Base-by-base conservation (phyloP, 202 grass and related monocot species). In the Miscanthus sacchariflorus region DNA sequence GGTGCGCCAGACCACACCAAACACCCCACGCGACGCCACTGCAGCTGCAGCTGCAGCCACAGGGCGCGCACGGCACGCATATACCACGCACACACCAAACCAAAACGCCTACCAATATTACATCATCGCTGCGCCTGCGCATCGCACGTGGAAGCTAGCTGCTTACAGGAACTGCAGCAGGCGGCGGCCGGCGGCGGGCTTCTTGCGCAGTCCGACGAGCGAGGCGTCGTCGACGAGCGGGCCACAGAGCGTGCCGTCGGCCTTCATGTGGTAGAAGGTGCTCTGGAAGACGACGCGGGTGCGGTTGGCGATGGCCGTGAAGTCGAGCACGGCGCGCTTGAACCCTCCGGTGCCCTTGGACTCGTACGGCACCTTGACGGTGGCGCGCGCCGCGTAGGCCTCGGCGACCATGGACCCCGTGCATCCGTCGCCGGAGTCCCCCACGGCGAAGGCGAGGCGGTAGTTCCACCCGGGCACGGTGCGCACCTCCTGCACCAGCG, bases 161-260 rank as follows among this genome's bases (percentile, higher is more conserved):
- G 38, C 38, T 19, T n/a, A 27, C 43, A 48, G 23, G 72, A 74
- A 28, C 8, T 6, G 49, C 46, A 91, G 76, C 40, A 84, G 89
- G 33, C 90, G 87, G 6, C 89, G 76, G n/a, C 21, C 79, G 68
- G 73, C 15, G 15, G 68, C 48, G 49, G 81, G 71, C 71, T 85
- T 90, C 84, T 87, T 95, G 43, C 76, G 91, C 13, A 96, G 74
- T 7, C 91, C 84, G 70, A 90, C 36, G 78, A 96, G 71, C 1
- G 88, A 74, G 13, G 92, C 94, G 85, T 99, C 92, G 63, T 99
- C 97, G 68, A 96, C 65, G 70, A 96, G 81, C 0, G 91, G 97
- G 0, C 97, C 94, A 43, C 97, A 99, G 50, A 99, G 94, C 68
- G 97, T 87, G 68, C 97, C 94, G 13, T 99, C 97, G 30, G 48